Base-by-base conservation (phyloP, 768 basidiomycete genomes). In the Rhodotorula babjevae region DNA sequence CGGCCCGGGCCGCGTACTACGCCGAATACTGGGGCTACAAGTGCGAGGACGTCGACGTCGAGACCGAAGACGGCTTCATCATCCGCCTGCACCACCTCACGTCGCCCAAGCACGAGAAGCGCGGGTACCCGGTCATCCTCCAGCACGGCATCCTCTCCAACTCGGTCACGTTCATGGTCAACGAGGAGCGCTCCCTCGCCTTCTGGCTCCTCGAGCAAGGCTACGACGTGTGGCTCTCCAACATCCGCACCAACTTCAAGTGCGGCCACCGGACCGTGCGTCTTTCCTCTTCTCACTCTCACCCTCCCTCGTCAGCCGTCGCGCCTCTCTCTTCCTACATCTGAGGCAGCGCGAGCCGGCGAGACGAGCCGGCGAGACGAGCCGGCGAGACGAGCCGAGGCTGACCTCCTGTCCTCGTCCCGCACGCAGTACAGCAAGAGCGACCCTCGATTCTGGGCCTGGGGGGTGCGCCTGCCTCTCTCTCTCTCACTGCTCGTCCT, bases 191-290 rank as follows among this genome's bases (percentile, higher is more conserved):
- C 15, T 82, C 81, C 33, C 77, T 84, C 42, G 84, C 84, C 2
- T 84, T 84, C 78, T 84, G 83, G 83, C 78, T 84, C 19, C 80
- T 83, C 40, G 81, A 82, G 63, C 82, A 83, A 64, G 83, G 68
- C 10, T 70, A 69, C 73, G 68, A 69, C 57, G 73, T 74, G 33
- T 74, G 60, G 49, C 47, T 67, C 21, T 36, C 49, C 23, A 74
- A 69, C 68, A 74, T 69, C 21, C 63, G 83, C 82, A 74, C 83
- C 81, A 25, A 77, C 81, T 42, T 84, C 82, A 83, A 36, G 36
- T 36, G 36, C 36, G 36, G 36, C 36, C 81, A 80, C n/a, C 68
- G 69, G 31, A 64, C 69, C 12, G 72, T 73, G 3, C 31, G 67
- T 36, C n/a, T n/a, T n/a, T n/a, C 11, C 27, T 18, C 53, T 16